These are phyloP conservation scores for Miamiensis avidus DNA, from an alignment of 169 alveolate genomes.

Conservation along the genomic window DNA sequence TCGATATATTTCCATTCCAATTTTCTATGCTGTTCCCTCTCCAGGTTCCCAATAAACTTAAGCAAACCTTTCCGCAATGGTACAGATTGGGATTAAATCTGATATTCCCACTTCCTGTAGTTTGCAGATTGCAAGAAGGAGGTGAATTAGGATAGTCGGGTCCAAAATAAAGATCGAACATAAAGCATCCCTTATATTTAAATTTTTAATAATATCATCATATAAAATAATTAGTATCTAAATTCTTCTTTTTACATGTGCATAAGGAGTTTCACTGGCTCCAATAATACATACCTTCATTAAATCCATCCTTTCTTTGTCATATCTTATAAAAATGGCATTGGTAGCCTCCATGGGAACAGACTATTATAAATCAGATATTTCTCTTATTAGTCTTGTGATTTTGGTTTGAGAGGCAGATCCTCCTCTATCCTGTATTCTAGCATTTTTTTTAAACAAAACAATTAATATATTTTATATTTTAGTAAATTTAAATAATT, in stretches of 20 bases:
- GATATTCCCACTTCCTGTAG: slow-evolving; percentile 72
- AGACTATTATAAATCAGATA: slow-evolving; percentile 58
- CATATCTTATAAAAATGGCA: slow-evolving; percentile 64
- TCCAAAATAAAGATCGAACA: slow-evolving; percentile 68
- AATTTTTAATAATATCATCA: not conserved
- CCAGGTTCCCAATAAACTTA: slow-evolving; percentile 78
- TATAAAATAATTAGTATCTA: too few relatives aligned
- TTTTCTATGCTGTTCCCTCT: slow-evolving; percentile 67
- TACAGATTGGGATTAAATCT: slow-evolving; percentile 82
- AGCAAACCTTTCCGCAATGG: slow-evolving; percentile 75
- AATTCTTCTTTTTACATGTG: slow-evolving; percentile 56
- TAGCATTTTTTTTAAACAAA: not conserved
- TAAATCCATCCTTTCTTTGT: slow-evolving; percentile 59
- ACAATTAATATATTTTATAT: not conserved
- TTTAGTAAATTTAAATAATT: not conserved
- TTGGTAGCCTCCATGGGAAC: slow-evolving; percentile 64
- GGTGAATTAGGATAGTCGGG: slow-evolving; percentile 70
- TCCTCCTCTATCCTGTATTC: not conserved
- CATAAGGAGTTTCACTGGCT: slow-evolving; percentile 78
- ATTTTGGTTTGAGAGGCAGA: slow-evolving; percentile 64
- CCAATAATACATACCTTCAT: slow-evolving; percentile 74
- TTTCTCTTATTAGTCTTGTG: slow-evolving; percentile 54
- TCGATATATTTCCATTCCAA: slow-evolving; percentile 74
- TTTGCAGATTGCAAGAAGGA: slow-evolving; percentile 66
- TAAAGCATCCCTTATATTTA: slow-evolving; percentile 51